Conservation (phyloP, 163 green algal genomes). For the Scenedesmus sp. region DNA sequence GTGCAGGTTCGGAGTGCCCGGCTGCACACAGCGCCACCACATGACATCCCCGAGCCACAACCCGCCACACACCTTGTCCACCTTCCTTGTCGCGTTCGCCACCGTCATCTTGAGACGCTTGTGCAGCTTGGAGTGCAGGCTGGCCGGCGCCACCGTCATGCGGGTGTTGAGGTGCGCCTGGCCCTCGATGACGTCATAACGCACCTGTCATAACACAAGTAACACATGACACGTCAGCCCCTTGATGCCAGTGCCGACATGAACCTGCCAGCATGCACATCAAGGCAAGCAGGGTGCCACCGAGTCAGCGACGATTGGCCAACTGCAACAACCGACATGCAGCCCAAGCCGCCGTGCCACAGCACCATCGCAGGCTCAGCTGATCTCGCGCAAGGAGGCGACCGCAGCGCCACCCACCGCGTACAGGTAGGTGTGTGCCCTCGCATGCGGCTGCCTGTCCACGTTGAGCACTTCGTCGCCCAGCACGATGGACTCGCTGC, state of each 20-base stretch:
- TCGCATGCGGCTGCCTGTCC: slow-evolving; percentile 69
- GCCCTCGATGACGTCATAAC: slow-evolving; percentile 59
- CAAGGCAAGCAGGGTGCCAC: too few relatives aligned
- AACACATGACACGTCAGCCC: not conserved
- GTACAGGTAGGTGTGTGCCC: slow-evolving; percentile 80
- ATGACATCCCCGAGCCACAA: not conserved
- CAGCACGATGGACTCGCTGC: slow-evolving; percentile 76
- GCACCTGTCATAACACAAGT: not conserved
- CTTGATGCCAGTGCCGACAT: too few relatives aligned
- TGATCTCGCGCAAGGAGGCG: too few relatives aligned
- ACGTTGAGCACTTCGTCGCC: slow-evolving; percentile 91
- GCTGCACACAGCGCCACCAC: not conserved
- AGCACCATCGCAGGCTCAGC: too few relatives aligned
- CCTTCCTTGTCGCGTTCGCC: slow-evolving; percentile 43
- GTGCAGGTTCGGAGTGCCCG: slow-evolving; percentile 66
- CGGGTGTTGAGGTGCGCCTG: slow-evolving; percentile 76
- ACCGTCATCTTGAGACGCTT: slow-evolving; percentile 68
- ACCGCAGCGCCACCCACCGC: slow-evolving; percentile 7
- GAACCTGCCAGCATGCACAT: too few relatives aligned
- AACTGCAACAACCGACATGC: slow-evolving; percentile 46
- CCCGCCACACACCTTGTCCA: slow-evolving; percentile 75
- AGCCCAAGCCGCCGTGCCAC: too few relatives aligned
- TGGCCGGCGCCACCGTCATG: slow-evolving; percentile 79
- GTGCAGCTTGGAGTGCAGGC: slow-evolving; percentile 78
- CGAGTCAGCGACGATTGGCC: too few relatives aligned